phyloP scores from a whole-genome alignment of 305 asterid genomes.

The Fraxinus angustifolia region DNA sequence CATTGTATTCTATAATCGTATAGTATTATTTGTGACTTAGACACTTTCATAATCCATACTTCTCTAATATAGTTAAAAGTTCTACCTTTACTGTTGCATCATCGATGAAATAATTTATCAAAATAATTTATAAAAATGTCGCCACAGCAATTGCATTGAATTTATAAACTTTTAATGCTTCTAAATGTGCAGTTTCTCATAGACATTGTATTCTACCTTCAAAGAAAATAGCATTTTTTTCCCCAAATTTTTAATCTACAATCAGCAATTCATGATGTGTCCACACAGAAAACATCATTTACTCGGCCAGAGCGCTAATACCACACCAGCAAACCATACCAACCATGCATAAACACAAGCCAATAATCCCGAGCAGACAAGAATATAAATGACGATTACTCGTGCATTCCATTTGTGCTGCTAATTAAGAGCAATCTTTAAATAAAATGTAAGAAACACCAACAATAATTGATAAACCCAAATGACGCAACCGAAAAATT shows the following conservation, averaged over 20 bases:
- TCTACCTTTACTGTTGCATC: background rate
- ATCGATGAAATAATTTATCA: background rate
- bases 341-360: background rate
- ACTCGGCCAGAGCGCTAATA: background rate
- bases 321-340: background rate
- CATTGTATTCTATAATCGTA: background rate
- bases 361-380: background rate
- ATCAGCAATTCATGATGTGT: background rate
- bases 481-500: background rate
- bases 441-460: background rate
- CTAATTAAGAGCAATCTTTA: background rate
- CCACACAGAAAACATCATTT: background rate
- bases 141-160: background rate
- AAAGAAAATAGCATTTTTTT: background rate
- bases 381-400: background rate
- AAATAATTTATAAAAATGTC: background rate
- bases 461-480: background rate
- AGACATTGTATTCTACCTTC: background rate
- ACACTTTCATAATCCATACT: background rate
- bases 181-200: background rate
- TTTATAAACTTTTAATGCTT: background rate
- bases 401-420: background rate
- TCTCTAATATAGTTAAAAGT: background rate
- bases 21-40: background rate
- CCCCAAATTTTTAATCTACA: background rate